Conservation (phyloP, 306 rosid genomes). For the Begonia loranthoides region DNA sequence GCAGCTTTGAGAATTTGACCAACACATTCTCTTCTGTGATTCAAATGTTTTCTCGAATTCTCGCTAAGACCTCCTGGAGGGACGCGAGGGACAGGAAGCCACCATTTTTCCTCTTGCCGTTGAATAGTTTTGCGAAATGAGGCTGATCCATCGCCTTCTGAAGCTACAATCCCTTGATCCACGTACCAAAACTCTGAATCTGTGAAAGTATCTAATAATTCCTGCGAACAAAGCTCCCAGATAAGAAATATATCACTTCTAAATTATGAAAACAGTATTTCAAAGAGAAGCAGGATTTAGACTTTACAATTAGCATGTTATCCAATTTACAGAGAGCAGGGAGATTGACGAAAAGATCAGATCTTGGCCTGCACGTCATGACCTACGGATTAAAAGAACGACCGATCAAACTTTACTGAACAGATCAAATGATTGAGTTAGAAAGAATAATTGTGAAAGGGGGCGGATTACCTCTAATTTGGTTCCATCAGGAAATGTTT, state of each 20-base stretch:
- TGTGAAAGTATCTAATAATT: constrained; percentile 55
- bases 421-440: background rate
- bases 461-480: constrained; percentile 25
- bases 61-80: constrained; percentile 65
- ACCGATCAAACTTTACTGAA: too few species aligned
- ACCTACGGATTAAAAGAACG: constrained; percentile 22
- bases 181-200: constrained; percentile 84
- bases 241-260: background rate
- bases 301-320: constrained; percentile 41
- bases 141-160: constrained; percentile 61
- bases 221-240: constrained; percentile 24
- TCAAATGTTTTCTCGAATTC: constrained; percentile 65
- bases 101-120: constrained; percentile 96
- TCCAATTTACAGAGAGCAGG: constrained; percentile 43
- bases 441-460: background rate
- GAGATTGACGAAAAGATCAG: constrained; percentile 39
- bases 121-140: constrained; percentile 65
- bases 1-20: constrained; percentile 78
- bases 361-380: constrained; percentile 48
- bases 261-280: background rate
- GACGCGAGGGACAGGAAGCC: constrained; percentile 93
- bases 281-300: background rate
- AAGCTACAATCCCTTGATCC: constrained; percentile 76
- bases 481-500: constrained; percentile 44
- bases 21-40: constrained; percentile 65